phyloP scores from a whole-genome alignment of 129 eudicot species.

The Flaveria trinervia region DNA sequence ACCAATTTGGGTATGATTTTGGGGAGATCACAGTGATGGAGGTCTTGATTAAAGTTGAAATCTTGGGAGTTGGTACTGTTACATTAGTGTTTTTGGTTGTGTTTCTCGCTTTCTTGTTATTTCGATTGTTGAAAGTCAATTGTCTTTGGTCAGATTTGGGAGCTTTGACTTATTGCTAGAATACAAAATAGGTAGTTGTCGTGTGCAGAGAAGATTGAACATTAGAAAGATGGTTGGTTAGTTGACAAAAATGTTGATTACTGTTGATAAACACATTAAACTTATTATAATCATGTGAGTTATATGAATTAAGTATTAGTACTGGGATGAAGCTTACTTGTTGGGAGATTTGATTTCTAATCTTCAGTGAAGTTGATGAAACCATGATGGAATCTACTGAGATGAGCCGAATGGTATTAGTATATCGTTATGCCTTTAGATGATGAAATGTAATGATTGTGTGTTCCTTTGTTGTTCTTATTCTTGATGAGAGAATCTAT shows the following conservation, averaged over 20 bases:
- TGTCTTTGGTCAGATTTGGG: background rate
- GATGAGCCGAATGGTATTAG: background rate
- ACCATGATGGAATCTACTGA: background rate
- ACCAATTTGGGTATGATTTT: background rate
- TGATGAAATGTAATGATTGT: background rate
- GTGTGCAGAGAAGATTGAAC: conserved; percentile 6
- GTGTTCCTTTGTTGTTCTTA: background rate
- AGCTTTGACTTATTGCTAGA: background rate
- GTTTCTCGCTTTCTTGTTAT: too few species aligned
- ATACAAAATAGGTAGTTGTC: conserved; percentile 3
- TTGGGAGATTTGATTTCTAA: too few species aligned
- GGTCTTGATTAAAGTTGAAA: conserved; percentile 2
- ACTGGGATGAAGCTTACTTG: background rate
- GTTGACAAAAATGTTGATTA: background rate
- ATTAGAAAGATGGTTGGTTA: conserved; percentile 5
- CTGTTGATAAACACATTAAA: background rate
- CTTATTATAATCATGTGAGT: conserved; percentile 3
- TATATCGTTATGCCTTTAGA: background rate
- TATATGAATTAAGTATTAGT: background rate
- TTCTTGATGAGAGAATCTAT: background rate
- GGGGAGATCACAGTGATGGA: conserved; percentile 6
- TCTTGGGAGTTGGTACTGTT: too few species aligned
- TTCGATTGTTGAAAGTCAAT: conserved; percentile 13
- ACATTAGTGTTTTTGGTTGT: too few species aligned
- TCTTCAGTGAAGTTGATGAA: background rate